Percentiles rank a stretch among this genome's conserved stretches.
phyloP scores from a whole-genome alignment of 106 monocot species.

The Acorus calamus region DNA sequence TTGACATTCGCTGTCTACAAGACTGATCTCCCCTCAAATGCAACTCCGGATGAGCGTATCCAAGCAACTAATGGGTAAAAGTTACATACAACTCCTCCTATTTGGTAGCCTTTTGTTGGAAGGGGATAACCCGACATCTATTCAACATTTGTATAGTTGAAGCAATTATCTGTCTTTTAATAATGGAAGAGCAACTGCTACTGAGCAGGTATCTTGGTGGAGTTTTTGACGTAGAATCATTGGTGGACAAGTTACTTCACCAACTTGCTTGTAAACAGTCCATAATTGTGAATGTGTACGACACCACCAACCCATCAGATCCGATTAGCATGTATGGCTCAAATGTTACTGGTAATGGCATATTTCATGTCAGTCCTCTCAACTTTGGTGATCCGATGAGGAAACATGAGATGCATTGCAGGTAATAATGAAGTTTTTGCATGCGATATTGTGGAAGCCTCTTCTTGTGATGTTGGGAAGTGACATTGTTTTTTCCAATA shows the following conservation, averaged over 20 bases:
- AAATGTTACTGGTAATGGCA: conserved; percentile 28
- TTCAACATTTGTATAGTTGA: too few relatives aligned
- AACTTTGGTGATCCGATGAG: conserved; percentile 89
- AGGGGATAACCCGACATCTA: too few relatives aligned
- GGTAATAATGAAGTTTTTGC: conserved; percentile 27
- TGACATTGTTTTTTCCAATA: conserved; percentile 16
- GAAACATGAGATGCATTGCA: conserved; percentile 99
- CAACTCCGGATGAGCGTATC: conserved; percentile 48
- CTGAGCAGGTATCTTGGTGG: conserved; percentile 83
- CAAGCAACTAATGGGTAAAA: conserved; percentile 80
- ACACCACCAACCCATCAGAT: conserved; percentile 53
- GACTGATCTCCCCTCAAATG: conserved; percentile 67
- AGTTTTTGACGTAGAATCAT: conserved; percentile 89
- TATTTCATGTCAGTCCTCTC: conserved; percentile 74
- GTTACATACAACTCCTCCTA: too few relatives aligned
- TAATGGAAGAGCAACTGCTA: background rate
- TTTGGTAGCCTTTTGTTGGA: too few relatives aligned
- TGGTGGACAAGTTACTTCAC: conserved; percentile 93
- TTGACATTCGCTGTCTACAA: conserved; percentile 87
- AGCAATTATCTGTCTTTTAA: background rate
- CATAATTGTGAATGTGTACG: conserved; percentile 88
- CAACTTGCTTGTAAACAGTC: conserved; percentile 93
- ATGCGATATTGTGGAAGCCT: conserved; percentile 1
- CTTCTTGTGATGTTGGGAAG: background rate
- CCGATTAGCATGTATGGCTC: conserved; percentile 94